Base-by-base conservation (phyloP, 2,329 filamentous ascomycete genomes). In the Fusarium illudens region DNA sequence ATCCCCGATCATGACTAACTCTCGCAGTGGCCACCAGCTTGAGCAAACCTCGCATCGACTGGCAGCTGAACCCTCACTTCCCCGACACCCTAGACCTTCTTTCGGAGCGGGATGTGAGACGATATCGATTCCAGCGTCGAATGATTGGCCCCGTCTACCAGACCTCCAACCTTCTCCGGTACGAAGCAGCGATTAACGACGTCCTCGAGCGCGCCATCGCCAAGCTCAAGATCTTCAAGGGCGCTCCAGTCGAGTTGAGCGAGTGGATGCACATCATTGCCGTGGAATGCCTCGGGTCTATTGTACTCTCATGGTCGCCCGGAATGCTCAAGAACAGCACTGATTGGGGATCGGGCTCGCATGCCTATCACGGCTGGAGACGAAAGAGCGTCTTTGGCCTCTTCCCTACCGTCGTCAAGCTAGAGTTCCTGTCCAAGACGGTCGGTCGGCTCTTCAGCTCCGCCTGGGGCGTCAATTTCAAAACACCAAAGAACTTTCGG, bases 201-300 rank as follows among this genome's bases (percentile, higher is more conserved):
- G 83, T 84, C 1, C 66, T 86, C 7, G 60, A 72, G 4, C 70
- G 71, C 0, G 78, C 75, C 1, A 62, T 84, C 1, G 60, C 75
- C 3, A 79, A 77, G 25, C 66, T 87, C 0, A 74, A 71, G 4
- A 58, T 61, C 0, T 70, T 84, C 1, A 46, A 78, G 0, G 82
- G 82, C 0, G 68, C 72, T 2, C 77, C 81, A 27, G 70, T 86
- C 4, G 83, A 86, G 58, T 70, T 87, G 17, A 83, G 83, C 52
- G 81, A 85, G 56, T 87, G 84, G 84, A 86, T 86, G 84, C 84
- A 87, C 73, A 86, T 87, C 58, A 76, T 85, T 17, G 81, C 79
- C 1, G 83, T 87, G 29, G 84, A 87, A 64, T 85, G 81, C 20
- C 80, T 87, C 3, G 81, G 82, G 1, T 83, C 83, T 1, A 73